Conservation (phyloP, 192 early-diverging fungal genomes). For the Linnemannia exigua region DNA sequence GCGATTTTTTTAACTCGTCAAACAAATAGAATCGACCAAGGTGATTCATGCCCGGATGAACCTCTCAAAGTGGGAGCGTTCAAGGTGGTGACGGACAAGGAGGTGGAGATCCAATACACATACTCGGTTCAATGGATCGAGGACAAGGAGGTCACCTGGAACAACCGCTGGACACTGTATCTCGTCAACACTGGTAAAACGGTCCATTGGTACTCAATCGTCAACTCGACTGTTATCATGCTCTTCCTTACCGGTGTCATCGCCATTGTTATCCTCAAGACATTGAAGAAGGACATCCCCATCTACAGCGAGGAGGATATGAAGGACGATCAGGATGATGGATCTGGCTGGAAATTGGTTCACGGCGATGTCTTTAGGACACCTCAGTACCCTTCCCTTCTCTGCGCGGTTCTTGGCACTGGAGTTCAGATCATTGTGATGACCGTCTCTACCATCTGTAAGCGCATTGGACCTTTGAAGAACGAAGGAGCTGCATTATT, state of each 20-base stretch:
- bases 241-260: constrained; percentile 77
- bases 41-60: constrained; percentile 40
- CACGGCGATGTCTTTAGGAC: constrained; percentile 85
- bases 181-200: constrained; percentile 63
- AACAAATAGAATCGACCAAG: constrained; percentile 30
- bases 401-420: constrained; percentile 81
- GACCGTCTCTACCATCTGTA: constrained; percentile 62
- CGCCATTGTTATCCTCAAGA: constrained; percentile 76
- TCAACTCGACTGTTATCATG: constrained; percentile 78
- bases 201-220: constrained; percentile 77
- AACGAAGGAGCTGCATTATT: too few relatives aligned
- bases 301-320: constrained; percentile 63
- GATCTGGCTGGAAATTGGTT: constrained; percentile 82
- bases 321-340: constrained; percentile 78
- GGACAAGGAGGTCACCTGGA: constrained; percentile 63
- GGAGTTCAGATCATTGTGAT: constrained; percentile 79
- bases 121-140: constrained; percentile 84
- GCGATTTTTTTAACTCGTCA: neutral
- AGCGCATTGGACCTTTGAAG: constrained; percentile 1
- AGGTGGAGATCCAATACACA: constrained; percentile 66
- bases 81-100: constrained; percentile 49
- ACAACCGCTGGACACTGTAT: constrained; percentile 77
- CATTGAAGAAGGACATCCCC: constrained; percentile 72
- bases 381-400: constrained; percentile 71
- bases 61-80: constrained; percentile 53